phyloP scores from a whole-genome alignment of 768 basidiomycete genomes.

The Galerina sulciceps region DNA sequence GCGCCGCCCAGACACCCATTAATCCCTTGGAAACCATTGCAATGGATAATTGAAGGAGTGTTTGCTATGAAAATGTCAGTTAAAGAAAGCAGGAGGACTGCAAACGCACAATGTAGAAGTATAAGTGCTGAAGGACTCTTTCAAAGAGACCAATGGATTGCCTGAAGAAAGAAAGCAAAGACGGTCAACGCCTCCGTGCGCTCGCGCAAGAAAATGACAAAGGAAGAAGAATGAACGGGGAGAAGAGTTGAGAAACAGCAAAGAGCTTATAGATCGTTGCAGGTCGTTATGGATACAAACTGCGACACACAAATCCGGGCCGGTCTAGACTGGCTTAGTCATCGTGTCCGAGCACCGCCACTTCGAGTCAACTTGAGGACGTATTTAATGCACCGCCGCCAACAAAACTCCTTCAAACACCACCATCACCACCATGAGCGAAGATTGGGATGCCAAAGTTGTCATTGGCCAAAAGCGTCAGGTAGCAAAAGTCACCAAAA shows the following conservation, averaged over 20 bases:
- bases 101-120: constrained; percentile 14
- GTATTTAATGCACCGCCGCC: constrained; percentile 3
- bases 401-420: constrained; percentile 14
- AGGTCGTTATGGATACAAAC: constrained; percentile 16
- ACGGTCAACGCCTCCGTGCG: constrained; percentile 74
- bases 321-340: neutral
- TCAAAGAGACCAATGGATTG: constrained; percentile 52
- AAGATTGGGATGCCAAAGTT: constrained; percentile 74
- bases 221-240: constrained; percentile 21
- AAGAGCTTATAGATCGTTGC: constrained; percentile 1
- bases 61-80: constrained; percentile 8
- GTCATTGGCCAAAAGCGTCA: constrained; percentile 75
- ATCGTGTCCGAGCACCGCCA: neutral
- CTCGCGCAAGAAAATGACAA: constrained; percentile 41
- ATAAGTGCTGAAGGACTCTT: constrained; percentile 35
- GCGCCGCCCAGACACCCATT: constrained; percentile 71
- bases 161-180: constrained; percentile 43
- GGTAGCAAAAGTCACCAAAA: constrained; percentile 66
- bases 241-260: constrained; percentile 8
- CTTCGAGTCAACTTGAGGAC: constrained; percentile 8
- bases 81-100: neutral
- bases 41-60: constrained; percentile 17
- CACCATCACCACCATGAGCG: constrained; percentile 44
- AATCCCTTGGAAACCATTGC: constrained; percentile 76
- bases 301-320: constrained; percentile 1